These are phyloP conservation scores for Basipetospora chlamydospora DNA, from an alignment of 2,329 filamentous ascomycete species.

Conservation along the genomic window DNA sequence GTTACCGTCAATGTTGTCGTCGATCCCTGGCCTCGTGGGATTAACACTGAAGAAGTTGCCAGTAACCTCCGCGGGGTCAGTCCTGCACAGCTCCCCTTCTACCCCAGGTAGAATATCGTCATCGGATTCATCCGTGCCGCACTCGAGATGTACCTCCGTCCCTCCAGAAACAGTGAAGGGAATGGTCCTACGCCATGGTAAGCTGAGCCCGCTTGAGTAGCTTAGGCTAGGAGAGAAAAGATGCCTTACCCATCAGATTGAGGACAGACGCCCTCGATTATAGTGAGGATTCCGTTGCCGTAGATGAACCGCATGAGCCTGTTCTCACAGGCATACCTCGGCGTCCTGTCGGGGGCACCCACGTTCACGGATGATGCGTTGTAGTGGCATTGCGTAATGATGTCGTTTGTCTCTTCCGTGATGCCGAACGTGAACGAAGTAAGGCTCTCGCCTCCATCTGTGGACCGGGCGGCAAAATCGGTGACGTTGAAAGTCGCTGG, in stretches of 20 bases:
- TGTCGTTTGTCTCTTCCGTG: slow-evolving; percentile 22
- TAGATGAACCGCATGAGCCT: slow-evolving; percentile 28
- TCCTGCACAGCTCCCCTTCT: background rate
- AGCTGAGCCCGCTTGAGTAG: too few species aligned
- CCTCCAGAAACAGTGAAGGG: slow-evolving; percentile 10
- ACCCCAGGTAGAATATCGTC: background rate
- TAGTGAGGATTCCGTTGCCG: slow-evolving; percentile 19
- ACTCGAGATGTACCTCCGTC: slow-evolving; percentile 8
- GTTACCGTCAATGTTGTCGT: too few species aligned
- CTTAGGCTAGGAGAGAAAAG: background rate
- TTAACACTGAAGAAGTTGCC: slow-evolving; percentile 6
- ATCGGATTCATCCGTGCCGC: background rate
- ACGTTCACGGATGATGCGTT: slow-evolving; percentile 26
- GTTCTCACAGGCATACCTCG: slow-evolving; percentile 29
- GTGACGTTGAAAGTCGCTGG: slow-evolving; percentile 24
- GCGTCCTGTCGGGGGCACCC: slow-evolving; percentile 14
- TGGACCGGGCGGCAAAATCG: slow-evolving; percentile 20
- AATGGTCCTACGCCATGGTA: slow-evolving; percentile 4
- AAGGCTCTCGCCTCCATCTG: slow-evolving; percentile 18
- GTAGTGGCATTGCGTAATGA: slow-evolving; percentile 26
- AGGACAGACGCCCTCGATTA: slow-evolving; percentile 31
- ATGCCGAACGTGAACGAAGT: slow-evolving; percentile 24
- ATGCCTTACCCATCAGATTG: slow-evolving; percentile 19
- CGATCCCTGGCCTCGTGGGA: background rate
- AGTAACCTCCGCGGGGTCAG: slow-evolving; percentile 7